Evolutionary conservation across 2,329 filamentous ascomycete genomes (phyloP).

Genomic region (Rhynchosporium secalis): DNA sequence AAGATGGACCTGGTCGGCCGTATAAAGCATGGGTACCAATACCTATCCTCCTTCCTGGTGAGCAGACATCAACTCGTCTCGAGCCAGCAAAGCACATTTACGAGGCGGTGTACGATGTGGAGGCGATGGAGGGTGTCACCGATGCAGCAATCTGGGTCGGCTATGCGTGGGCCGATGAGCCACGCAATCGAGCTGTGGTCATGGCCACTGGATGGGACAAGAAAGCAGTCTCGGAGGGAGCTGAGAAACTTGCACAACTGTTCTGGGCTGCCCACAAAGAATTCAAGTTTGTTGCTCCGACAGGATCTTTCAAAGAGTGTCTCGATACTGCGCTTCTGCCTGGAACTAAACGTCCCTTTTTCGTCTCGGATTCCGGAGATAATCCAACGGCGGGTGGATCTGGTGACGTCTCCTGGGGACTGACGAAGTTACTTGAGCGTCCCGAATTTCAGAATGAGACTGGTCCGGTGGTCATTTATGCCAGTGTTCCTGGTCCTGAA

Average conservation of each 20-base stretch:
- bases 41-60: constrained; percentile 53
- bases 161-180: constrained; percentile 57
- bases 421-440: constrained; percentile 47
- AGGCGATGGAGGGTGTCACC: constrained; percentile 45
- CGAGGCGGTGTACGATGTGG: constrained; percentile 47
- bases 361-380: constrained; percentile 57
- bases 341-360: constrained; percentile 46
- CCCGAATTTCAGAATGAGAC: constrained; percentile 45
- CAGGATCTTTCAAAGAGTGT: constrained; percentile 49
- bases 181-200: constrained; percentile 51
- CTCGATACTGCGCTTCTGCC: constrained; percentile 48
- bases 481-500: constrained; percentile 50
- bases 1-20: constrained; percentile 40
- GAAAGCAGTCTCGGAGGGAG: constrained; percentile 42
- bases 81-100: constrained; percentile 55
- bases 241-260: constrained; percentile 46
- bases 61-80: constrained; percentile 55
- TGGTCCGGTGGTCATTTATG: constrained; percentile 51
- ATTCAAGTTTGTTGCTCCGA: constrained; percentile 54
- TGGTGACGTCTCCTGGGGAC: constrained; percentile 54
- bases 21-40: constrained; percentile 54
- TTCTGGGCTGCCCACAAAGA: constrained; percentile 51
- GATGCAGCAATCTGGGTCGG: constrained; percentile 58
- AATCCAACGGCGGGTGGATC: constrained; percentile 57
- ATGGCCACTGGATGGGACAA: constrained; percentile 54